Conservation (phyloP, 805 yeast species). For the Lipomyces yamanashiensis region DNA sequence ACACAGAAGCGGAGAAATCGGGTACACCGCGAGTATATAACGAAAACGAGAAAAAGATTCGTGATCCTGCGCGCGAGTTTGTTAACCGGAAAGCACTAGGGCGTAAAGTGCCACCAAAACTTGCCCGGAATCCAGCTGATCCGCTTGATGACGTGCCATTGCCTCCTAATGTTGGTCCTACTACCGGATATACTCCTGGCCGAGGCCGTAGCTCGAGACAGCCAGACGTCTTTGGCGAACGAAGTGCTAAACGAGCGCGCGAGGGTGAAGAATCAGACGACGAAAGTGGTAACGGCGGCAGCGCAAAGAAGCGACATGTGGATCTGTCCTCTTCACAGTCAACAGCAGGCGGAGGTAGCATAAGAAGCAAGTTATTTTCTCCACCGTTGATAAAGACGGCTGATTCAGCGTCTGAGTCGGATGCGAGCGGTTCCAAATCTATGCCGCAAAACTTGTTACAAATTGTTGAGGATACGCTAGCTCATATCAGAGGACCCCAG, state of each 20-base stretch:
- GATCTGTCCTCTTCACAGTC: slow-evolving; percentile 6
- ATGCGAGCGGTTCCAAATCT: not conserved
- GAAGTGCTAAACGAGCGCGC: slow-evolving; percentile 23
- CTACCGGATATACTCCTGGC: slow-evolving; percentile 27
- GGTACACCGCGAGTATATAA: slow-evolving; percentile 36
- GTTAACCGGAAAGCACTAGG: slow-evolving; percentile 19
- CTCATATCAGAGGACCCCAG: slow-evolving; percentile 13
- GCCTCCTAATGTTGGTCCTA: slow-evolving; percentile 20
- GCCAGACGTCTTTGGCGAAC: slow-evolving; percentile 5
- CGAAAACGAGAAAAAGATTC: slow-evolving; percentile 6
- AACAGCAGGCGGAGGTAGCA: not conserved
- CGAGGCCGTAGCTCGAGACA: slow-evolving; percentile 12
- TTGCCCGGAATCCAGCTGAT: slow-evolving; percentile 19
- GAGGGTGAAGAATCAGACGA: slow-evolving; percentile 20
- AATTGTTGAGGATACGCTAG: slow-evolving; percentile 29
- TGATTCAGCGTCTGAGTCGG: not conserved
- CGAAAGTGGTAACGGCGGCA: not conserved
- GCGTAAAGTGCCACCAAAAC: slow-evolving; percentile 14
- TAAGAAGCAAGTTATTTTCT: not conserved
- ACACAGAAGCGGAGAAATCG: slow-evolving; percentile 32
- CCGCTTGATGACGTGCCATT: slow-evolving; percentile 24
- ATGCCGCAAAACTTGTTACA: slow-evolving; percentile 14
- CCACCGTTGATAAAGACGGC: not conserved
- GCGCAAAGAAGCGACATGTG: slow-evolving; percentile 19
- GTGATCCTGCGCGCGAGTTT: slow-evolving; percentile 30